A percentile compares a stretch with the other conserved stretches of the same genome.
Evolutionary conservation across 2,329 filamentous ascomycete genomes (phyloP).

Genomic region (Endoconidiophora laricicola): DNA sequence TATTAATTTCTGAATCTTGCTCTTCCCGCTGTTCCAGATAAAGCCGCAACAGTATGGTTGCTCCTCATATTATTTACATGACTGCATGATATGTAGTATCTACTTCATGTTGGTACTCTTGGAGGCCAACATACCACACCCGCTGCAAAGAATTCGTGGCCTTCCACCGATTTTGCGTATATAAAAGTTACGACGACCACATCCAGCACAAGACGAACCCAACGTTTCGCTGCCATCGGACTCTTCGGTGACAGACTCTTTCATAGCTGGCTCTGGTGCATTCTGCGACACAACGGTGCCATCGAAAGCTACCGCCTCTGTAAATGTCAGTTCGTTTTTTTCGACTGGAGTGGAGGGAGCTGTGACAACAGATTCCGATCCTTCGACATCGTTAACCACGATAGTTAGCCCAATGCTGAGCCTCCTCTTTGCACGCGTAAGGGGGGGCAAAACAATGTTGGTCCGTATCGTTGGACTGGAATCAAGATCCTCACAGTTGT

Average conservation of each 20-base stretch:
- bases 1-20: too few species aligned
- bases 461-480: too few species aligned
- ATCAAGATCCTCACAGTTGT: too few species aligned
- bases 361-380: too few species aligned
- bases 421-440: not conserved
- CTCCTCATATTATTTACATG: too few species aligned
- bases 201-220: conserved; percentile 3
- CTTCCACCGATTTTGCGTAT: conserved; percentile 4
- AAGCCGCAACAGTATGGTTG: too few species aligned
- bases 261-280: too few species aligned
- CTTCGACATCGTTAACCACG: not conserved
- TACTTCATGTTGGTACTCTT: not conserved
- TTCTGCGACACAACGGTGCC: not conserved
- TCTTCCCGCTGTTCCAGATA: too few species aligned
- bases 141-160: not conserved
- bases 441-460: not conserved
- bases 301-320: not conserved
- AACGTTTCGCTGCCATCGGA: not conserved
- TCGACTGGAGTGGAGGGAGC: too few species aligned
- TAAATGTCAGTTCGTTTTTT: too few species aligned
- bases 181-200: conserved; percentile 4
- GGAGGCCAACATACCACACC: conserved; percentile 3
- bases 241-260: not conserved
- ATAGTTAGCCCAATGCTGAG: not conserved
- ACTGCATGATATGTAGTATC: too few species aligned